Base-by-base conservation (phyloP, 257 asterid species). In the Solanum medicagineum region DNA sequence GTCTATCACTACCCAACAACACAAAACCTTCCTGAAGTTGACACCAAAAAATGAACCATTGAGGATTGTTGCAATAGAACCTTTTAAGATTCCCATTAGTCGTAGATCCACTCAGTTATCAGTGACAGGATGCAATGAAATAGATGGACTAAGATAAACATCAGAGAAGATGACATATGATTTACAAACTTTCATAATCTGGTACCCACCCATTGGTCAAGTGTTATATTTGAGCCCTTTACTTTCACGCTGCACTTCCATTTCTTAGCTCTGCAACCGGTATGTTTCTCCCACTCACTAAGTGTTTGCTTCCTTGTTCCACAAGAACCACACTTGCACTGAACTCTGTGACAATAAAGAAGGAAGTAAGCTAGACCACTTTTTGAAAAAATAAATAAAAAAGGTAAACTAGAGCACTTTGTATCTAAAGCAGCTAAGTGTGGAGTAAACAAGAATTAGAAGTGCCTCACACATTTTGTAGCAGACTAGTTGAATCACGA, bases 241-340 rank as follows among this genome's bases (percentile, higher is more conserved):
- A 95, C 91, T 94, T 92, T 97, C 75, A 97, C 96, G 86, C 99
- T 97, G 87, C 87, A 91, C 92, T 97, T 97, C 99, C 99, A 97
- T 86, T 97, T 97, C 89, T 97, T 97, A 13, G 99, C 99, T 90
- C 99, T 91, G 86, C 94, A 94, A 56, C 99, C 99, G 40, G 98
- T 95, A 89, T 97, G 99, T 19, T 92, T 89, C 87, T 97, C 99
- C 99, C 99, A 97, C 91, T 94, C 97, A 89, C 92, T 86, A 83
- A 93, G 98, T 81, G 92, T 90, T 86, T 84, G 93, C 83, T 94
- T 94, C 90, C 85, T 89, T 73, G 91, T 84, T 86, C 97, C 99
- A 68, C 99, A 97, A 42, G 94, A 91, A 85, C 95, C 97, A 85
- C 99, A 97, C 82, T 71, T 85, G 83, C 99, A 97, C 88, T 94